Evolutionary conservation across 345 rosid genomes (phyloP).

Genomic region (Citrus sinensis): DNA sequence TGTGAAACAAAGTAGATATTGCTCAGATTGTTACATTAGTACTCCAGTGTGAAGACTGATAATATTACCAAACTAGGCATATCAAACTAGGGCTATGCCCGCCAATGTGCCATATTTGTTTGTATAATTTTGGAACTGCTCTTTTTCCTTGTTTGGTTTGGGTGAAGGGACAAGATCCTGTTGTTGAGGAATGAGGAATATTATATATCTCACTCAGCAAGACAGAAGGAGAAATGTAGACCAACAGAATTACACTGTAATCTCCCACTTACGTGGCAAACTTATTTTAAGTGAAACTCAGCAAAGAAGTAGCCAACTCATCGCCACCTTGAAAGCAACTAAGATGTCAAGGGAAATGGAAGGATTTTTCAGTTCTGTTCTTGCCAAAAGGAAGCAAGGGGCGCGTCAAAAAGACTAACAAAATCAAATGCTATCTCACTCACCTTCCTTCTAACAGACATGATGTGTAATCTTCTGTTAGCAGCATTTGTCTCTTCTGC

Average conservation of each 20-base stretch:
- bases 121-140: neutral
- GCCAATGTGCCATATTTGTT: neutral
- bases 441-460: neutral
- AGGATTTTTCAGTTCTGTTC: neutral
- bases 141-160: neutral
- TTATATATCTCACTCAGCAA: neutral
- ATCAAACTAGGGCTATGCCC: neutral
- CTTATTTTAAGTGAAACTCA: neutral
- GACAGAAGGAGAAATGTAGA: neutral
- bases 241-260: neutral
- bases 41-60: neutral
- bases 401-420: neutral
- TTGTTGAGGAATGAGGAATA: neutral
- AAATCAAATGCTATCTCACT: neutral
- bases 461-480: too few relatives aligned
- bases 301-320: neutral
- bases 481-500: neutral
- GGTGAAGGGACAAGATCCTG: neutral
- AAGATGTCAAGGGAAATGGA: neutral
- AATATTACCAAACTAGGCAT: neutral
- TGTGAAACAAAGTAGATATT: constrained; percentile 26
- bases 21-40: neutral
- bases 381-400: neutral
- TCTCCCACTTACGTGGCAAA: neutral
- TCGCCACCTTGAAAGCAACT: neutral